phyloP scores from a whole-genome alignment of 2,329 filamentous ascomycete species.

The Rhytidhysteron rufulum region DNA sequence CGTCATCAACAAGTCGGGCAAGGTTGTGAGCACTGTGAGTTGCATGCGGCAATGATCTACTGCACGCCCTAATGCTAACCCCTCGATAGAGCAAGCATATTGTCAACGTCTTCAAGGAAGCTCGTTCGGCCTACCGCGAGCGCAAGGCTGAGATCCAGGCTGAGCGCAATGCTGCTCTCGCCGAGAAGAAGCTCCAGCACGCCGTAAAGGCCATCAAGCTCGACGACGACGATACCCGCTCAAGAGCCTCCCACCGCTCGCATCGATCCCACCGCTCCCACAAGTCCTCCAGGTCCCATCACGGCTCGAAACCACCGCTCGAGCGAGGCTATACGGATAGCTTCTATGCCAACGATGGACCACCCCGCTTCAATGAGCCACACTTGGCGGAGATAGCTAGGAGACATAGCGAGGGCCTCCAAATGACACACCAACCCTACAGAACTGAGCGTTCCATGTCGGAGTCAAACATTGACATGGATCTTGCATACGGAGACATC shows the following conservation, averaged over 20 bases:
- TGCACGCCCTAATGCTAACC: neutral
- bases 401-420: slow-evolving; percentile 39
- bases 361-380: slow-evolving; percentile 16
- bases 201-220: slow-evolving; percentile 48
- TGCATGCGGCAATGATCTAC: slow-evolving; percentile 3
- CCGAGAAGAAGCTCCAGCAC: slow-evolving; percentile 58
- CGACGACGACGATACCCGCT: slow-evolving; percentile 36
- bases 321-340: slow-evolving; percentile 45
- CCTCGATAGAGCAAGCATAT: slow-evolving; percentile 75
- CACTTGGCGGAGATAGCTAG: slow-evolving; percentile 39
- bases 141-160: slow-evolving; percentile 79
- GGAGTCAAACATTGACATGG: slow-evolving; percentile 69
- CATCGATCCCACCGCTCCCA: slow-evolving; percentile 20
- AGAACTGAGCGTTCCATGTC: slow-evolving; percentile 34
- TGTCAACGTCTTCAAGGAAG: slow-evolving; percentile 86
- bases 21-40: slow-evolving; percentile 82
- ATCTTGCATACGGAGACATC: slow-evolving; percentile 83
- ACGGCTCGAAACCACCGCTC: slow-evolving; percentile 32
- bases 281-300: slow-evolving; percentile 19
- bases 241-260: slow-evolving; percentile 26
- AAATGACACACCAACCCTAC: slow-evolving; percentile 9
- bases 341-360: slow-evolving; percentile 41
- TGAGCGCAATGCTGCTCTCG: slow-evolving; percentile 58
- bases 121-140: slow-evolving; percentile 80
- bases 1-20: slow-evolving; percentile 86